Evolutionary conservation across 106 monocot species (phyloP).

Genomic region (Triglochin maritima): DNA sequence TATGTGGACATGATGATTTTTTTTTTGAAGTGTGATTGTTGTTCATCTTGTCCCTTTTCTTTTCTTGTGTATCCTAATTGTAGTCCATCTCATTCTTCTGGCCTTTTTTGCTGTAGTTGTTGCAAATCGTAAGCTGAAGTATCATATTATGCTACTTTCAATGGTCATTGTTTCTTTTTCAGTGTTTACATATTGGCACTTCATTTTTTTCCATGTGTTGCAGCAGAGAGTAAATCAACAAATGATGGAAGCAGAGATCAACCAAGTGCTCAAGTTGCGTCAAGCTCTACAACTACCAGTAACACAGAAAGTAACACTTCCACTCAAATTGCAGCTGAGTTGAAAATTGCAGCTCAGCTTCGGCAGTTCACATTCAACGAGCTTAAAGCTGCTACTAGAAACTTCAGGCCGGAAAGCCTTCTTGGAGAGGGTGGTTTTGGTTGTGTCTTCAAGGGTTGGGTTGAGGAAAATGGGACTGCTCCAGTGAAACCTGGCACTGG

Average conservation of each 20-base stretch:
- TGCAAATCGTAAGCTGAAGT: background rate
- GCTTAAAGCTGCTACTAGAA: constrained; percentile 29
- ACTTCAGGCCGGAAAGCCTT: constrained; percentile 39
- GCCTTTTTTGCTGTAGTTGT: background rate
- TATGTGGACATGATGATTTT: too few relatives aligned
- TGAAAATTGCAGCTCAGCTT: constrained; percentile 27
- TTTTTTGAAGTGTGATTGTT: too few relatives aligned
- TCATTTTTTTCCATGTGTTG: background rate
- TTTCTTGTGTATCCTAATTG: too few relatives aligned
- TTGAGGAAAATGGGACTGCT: constrained; percentile 46
- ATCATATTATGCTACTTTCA: background rate
- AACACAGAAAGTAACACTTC: constrained; percentile 29
- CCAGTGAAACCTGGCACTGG: constrained; percentile 45
- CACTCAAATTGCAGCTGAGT: constrained; percentile 16
- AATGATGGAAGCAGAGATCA: constrained; percentile 30
- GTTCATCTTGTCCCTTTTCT: background rate
- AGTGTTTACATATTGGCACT: background rate
- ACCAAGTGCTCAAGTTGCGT: constrained; percentile 10
- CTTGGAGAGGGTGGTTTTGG: constrained; percentile 44
- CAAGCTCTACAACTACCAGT: constrained; percentile 28
- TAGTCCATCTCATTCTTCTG: too few relatives aligned
- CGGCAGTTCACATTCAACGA: constrained; percentile 36
- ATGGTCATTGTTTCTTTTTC: background rate
- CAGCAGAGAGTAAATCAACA: constrained; percentile 20
- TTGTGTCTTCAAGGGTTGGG: constrained; percentile 48